phyloP scores from a whole-genome alignment of 257 asterid species.

The Jacaranda copaia region DNA sequence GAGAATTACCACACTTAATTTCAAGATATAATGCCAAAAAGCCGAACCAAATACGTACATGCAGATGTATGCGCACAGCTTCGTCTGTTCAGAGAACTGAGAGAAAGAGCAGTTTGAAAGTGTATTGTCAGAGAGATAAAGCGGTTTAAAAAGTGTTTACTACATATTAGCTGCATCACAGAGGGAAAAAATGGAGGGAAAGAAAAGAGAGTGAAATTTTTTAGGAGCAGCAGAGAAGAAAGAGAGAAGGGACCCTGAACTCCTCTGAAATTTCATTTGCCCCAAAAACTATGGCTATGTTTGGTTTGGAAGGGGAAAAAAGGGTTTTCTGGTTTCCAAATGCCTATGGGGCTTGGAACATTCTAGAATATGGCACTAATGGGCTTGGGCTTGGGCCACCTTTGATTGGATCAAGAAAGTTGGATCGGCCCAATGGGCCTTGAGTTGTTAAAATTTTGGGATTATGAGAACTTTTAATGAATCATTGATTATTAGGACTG shows the following conservation, averaged over 20 bases:
- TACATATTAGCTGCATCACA: constrained; percentile 6
- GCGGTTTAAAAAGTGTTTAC: background rate
- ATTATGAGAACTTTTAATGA: no score
- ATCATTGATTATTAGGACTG: no score
- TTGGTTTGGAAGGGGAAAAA: constrained; percentile 35
- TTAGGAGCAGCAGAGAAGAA: constrained; percentile 30
- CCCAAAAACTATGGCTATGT: constrained; percentile 35
- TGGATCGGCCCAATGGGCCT: constrained; percentile 35
- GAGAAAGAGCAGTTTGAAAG: constrained; percentile 8
- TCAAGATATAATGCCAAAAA: background rate
- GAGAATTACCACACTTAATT: constrained; percentile 3
- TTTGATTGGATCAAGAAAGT: constrained; percentile 15
- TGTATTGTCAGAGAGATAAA: background rate
- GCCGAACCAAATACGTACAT: constrained; percentile 5
- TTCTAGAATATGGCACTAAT: constrained; percentile 26
- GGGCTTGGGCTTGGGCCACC: constrained; percentile 28
- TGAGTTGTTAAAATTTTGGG: no score
- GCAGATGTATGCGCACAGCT: constrained; percentile 34
- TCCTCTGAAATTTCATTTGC: constrained; percentile 51
- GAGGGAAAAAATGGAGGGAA: constrained; percentile 59
- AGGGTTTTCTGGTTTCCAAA: constrained; percentile 15
- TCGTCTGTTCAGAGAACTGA: constrained; percentile 3
- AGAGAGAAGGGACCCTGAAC: constrained; percentile 44
- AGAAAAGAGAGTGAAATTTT: constrained; percentile 24
- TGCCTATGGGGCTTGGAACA: constrained; percentile 21